Evolutionary conservation across 2,329 filamentous ascomycete species (phyloP), one percentile per base, ranked within the genome.

Genomic region (Macrophomina phaseolina): DNA sequence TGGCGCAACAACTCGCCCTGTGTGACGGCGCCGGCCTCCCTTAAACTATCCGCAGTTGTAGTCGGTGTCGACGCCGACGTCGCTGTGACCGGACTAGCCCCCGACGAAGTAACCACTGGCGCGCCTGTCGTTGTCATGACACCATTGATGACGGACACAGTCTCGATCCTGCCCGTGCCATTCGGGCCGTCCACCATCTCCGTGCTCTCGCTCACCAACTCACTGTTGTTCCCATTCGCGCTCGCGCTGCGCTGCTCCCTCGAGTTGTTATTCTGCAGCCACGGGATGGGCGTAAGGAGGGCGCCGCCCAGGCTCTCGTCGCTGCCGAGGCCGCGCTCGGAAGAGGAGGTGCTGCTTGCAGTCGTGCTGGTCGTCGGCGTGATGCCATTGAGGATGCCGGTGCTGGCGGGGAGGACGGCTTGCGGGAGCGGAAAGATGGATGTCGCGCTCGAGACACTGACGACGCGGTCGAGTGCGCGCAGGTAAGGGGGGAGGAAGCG

Each of bases 291-390:
- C 0, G 94, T 98, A 60, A 99, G 83, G 18, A 97, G 83, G 0
- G 95, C 95, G 6, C 95, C 95, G 28, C 94, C 94, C 1, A 98
- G 82, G 12, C 90, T 91, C 76, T 97, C 94, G 73, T 98, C 94
- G 58, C 91, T 93, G 1, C 93, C 94, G 6, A 94, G 81, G 0
- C 38, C 45, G 3, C n/a, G 8, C 30, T 23, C 30, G 1, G 62
- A n/a, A 9, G 49, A 45, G 40, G 38, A 56, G 1, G 32, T 7
- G 0, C 73, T 70, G 4, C 78, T 72, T 71, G 78, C 71, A 69
- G 77, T 78, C 46, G 85, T 82, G n/a, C 83, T 81, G 7, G 84
- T 78, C 32, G 91, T 91, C 73, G 95, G 94, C 63, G 84, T 78
- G 63, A 84, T 77, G 75, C 77, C 69, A 79, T 79, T 79, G 62